Evolutionary conservation across 192 early-diverging fungal genomes (phyloP).

Genomic region (Podila epigama): DNA sequence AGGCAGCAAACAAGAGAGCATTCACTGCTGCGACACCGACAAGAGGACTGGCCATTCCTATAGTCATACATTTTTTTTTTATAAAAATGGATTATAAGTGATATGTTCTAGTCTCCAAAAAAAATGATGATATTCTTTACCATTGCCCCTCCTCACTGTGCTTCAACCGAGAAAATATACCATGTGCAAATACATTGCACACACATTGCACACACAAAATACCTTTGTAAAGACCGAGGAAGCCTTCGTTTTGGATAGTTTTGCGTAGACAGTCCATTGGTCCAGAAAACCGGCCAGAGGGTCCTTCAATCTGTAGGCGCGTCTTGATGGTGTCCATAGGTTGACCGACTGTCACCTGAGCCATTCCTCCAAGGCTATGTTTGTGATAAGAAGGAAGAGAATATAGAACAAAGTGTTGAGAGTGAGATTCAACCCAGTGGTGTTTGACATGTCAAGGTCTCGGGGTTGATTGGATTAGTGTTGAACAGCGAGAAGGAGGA

Average conservation of each 20-base stretch:
- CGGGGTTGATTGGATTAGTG: not conserved
- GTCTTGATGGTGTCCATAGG: slow-evolving; percentile 91
- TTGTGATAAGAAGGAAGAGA: not conserved
- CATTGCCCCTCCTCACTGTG: no score
- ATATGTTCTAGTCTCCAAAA: not conserved
- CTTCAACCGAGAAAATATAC: no score
- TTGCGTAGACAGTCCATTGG: slow-evolving; percentile 84
- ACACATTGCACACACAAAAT: not conserved
- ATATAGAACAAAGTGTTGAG: slow-evolving; percentile 1
- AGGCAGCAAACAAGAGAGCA: slow-evolving; percentile 84
- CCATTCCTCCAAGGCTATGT: slow-evolving; percentile 45
- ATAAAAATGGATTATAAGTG: not conserved
- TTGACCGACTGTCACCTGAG: slow-evolving; percentile 68
- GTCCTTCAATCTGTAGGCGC: slow-evolving; percentile 71
- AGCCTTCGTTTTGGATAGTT: slow-evolving; percentile 82
- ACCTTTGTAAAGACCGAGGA: slow-evolving; percentile 84
- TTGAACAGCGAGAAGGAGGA: not conserved
- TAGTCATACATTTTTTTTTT: not conserved
- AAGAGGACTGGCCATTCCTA: slow-evolving; percentile 82
- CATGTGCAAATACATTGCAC: no score
- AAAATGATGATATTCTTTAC: not conserved
- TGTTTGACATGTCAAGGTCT: no score
- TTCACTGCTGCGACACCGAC: slow-evolving; percentile 87
- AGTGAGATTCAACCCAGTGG: no score
- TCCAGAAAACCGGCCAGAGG: slow-evolving; percentile 65